Evolutionary conservation across 2,329 filamentous ascomycete species (phyloP).

Genomic region (Aspergillus tanneri): DNA sequence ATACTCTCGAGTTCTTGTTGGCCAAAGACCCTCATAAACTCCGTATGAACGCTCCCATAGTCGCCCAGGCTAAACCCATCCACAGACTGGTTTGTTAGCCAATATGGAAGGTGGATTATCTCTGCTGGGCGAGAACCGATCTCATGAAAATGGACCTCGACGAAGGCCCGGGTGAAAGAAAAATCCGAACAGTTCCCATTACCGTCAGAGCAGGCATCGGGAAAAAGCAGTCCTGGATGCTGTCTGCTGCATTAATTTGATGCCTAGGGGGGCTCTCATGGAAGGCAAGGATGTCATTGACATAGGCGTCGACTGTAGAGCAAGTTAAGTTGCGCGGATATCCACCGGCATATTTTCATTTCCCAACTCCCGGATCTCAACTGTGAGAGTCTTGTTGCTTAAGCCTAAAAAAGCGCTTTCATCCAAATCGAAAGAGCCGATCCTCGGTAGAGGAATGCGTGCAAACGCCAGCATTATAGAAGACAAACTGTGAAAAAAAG

Average conservation of each 20-base stretch:
- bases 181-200: neutral
- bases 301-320: slow-evolving; percentile 11
- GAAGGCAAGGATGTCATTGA: slow-evolving; percentile 8
- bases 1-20: slow-evolving; percentile 1
- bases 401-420: slow-evolving; percentile 22
- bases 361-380: slow-evolving; percentile 12
- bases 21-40: slow-evolving; percentile 8
- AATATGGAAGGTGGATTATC: slow-evolving; percentile 25
- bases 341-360: slow-evolving; percentile 14
- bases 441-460: slow-evolving; percentile 29
- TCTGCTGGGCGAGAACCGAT: slow-evolving; percentile 24
- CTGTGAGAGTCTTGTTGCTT: slow-evolving; percentile 12
- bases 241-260: slow-evolving; percentile 26
- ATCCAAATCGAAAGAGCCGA: slow-evolving; percentile 35
- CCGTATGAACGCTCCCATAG: slow-evolving; percentile 4
- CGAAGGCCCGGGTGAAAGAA: slow-evolving; percentile 27
- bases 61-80: slow-evolving; percentile 16
- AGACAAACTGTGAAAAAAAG: slow-evolving; percentile 19
- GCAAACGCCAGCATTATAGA: slow-evolving; percentile 17
- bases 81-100: slow-evolving; percentile 24
- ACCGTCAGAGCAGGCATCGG: slow-evolving; percentile 17
- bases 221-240: slow-evolving; percentile 16
- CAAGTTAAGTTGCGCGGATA: slow-evolving; percentile 11
- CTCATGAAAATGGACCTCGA: slow-evolving; percentile 38
- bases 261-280: slow-evolving; percentile 14